Conservation (phyloP, 177 flowering plant species). For the Vitis hybrid region DNA sequence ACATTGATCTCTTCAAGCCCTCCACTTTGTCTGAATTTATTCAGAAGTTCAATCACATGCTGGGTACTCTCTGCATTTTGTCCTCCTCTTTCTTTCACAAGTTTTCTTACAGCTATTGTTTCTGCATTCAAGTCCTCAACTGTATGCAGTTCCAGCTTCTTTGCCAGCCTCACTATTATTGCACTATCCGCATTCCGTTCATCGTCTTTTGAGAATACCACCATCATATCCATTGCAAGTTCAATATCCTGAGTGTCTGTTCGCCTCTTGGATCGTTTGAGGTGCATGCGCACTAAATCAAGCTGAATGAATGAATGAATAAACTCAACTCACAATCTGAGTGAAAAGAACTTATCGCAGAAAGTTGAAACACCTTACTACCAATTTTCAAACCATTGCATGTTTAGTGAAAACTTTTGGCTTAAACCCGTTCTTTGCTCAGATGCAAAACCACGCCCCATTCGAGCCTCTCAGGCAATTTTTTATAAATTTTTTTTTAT, state of each 20-base stretch:
- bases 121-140: not conserved
- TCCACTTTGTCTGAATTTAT: not conserved
- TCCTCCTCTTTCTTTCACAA: not conserved
- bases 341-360: no score
- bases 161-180: conserved; percentile 2
- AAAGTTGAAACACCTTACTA: no score
- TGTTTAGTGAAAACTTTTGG: no score
- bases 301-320: not conserved
- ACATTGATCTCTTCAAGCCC: conserved; percentile 4
- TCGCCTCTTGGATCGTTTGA: not conserved
- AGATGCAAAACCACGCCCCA: no score
- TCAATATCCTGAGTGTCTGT: conserved; percentile 3
- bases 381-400: no score
- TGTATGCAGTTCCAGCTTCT: conserved; percentile 3
- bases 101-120: not conserved
- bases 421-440: no score
- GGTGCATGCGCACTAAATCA: not conserved
- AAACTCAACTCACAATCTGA: not conserved
- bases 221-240: conserved; percentile 8
- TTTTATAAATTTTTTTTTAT: no score
- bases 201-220: conserved; percentile 3
- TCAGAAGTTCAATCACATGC: not conserved
- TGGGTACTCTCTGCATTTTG: conserved; percentile 1
- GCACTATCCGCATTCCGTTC: not conserved
- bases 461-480: no score